Evolutionary conservation across 1,284 basidiomycete genomes (phyloP).

Genomic region (Sparassis latifolia): DNA sequence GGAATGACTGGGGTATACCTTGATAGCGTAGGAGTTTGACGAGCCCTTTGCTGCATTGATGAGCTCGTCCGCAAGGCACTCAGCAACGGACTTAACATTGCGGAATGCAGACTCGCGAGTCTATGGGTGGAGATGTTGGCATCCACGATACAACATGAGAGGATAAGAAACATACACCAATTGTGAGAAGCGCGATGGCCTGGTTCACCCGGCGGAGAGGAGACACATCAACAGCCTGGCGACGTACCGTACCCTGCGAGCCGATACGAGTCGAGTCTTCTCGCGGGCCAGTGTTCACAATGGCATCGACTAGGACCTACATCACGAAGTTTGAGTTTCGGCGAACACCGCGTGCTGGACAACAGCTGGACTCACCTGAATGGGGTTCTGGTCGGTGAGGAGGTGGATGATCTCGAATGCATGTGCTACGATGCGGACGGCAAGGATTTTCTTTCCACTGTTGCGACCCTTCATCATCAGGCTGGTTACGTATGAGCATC

Average conservation of each 20-base stretch:
- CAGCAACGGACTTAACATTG: conserved; percentile 98
- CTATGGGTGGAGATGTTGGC: conserved; percentile 30
- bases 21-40: conserved; percentile 99
- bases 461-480: conserved; percentile 99
- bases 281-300: conserved; percentile 99
- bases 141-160: conserved; percentile 2
- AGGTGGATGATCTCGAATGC: conserved; percentile 99
- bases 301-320: conserved; percentile 91
- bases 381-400: conserved; percentile 99
- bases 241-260: conserved; percentile 98
- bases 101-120: conserved; percentile 99
- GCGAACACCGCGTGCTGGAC: no score
- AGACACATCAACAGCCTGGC: conserved; percentile 99
- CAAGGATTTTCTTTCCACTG: conserved; percentile 99
- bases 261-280: conserved; percentile 99
- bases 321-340: not conserved
- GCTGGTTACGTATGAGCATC: conserved; percentile 31
- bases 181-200: conserved; percentile 91
- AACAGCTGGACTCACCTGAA: conserved; percentile 64
- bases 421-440: conserved; percentile 99
- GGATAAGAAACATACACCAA: conserved; percentile 62
- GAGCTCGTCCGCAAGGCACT: conserved; percentile 98
- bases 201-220: conserved; percentile 98
- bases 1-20: conserved; percentile 42
- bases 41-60: conserved; percentile 99